Conservation (phyloP, 169 alveolate species). For the Plasmodium ovale region DNA sequence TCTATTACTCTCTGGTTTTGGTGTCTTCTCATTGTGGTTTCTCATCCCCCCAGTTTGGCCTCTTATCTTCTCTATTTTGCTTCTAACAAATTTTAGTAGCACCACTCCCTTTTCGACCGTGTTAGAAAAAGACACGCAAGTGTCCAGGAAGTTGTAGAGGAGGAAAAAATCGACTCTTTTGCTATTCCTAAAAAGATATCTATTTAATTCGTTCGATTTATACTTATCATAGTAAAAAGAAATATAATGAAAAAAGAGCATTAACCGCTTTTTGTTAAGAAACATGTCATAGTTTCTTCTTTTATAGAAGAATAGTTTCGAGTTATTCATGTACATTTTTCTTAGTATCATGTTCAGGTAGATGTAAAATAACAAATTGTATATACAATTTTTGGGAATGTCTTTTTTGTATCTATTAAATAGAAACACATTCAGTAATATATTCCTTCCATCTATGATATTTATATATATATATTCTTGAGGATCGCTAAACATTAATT, state of each 20-base stretch:
- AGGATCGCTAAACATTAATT: slow-evolving; percentile 25
- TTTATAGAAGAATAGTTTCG: too few species aligned
- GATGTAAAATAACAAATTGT: slow-evolving; percentile 25
- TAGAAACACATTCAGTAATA: slow-evolving; percentile 20
- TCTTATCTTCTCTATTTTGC: background rate
- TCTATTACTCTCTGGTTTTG: background rate
- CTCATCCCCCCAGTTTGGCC: background rate
- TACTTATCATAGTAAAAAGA: slow-evolving; percentile 12
- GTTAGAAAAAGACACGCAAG: slow-evolving; percentile 23
- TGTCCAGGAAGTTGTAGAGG: slow-evolving; percentile 18
- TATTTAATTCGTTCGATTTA: slow-evolving; percentile 37
- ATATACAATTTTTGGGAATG: slow-evolving; percentile 13
- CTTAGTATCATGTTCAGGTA: slow-evolving; percentile 8
- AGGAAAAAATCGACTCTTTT: slow-evolving; percentile 6
- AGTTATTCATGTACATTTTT: slow-evolving; percentile 13
- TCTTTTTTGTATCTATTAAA: slow-evolving; percentile 34
- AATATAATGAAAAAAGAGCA: slow-evolving; percentile 15
- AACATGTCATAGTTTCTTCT: too few species aligned
- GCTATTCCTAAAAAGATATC: slow-evolving; percentile 14
- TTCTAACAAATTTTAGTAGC: slow-evolving; percentile 17
- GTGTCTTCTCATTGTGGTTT: background rate
- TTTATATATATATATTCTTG: slow-evolving; percentile 64
- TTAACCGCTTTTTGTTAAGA: background rate
- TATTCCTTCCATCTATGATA: slow-evolving; percentile 9
- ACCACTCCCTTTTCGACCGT: slow-evolving; percentile 14